Evolutionary conservation across 1,284 basidiomycete species (phyloP).

Genomic region (Tilletia walkeri): DNA sequence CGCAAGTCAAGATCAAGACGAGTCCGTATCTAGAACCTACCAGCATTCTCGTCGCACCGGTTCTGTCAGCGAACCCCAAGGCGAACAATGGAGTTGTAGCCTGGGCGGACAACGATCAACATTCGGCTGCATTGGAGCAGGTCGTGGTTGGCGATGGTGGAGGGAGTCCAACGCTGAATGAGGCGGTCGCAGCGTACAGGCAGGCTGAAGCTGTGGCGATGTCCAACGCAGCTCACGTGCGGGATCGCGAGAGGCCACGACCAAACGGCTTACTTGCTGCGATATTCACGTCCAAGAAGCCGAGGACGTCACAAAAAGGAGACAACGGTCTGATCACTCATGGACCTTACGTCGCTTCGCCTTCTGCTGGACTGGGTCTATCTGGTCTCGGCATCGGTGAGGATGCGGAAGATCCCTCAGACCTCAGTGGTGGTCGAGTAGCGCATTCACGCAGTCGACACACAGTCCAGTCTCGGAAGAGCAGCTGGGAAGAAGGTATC

Average conservation of each 20-base stretch:
- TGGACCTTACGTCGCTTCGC: conserved; percentile 2
- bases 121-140: conserved; percentile 4
- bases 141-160: background rate
- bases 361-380: conserved; percentile 17
- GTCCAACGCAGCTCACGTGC: conserved; percentile 2
- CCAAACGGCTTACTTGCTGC: conserved; percentile 6
- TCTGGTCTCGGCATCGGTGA: conserved; percentile 15
- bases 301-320: background rate
- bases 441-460: conserved; percentile 18
- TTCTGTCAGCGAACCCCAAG: background rate
- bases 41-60: background rate
- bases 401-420: background rate
- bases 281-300: conserved; percentile 9
- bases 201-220: conserved; percentile 18
- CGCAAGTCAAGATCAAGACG: conserved; percentile 25
- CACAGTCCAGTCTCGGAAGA: conserved; percentile 19
- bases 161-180: conserved; percentile 18
- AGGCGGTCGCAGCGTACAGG: conserved; percentile 17
- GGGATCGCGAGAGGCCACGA: conserved; percentile 6
- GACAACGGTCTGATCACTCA: background rate
- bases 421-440: background rate
- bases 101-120: background rate
- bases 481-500: conserved; percentile 19
- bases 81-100: conserved; percentile 14
- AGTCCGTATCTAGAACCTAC: conserved; percentile 34